Evolutionary conservation across 306 rosid species (phyloP), one percentile per base, ranked within the genome.

Genomic region (Senna siamea): DNA sequence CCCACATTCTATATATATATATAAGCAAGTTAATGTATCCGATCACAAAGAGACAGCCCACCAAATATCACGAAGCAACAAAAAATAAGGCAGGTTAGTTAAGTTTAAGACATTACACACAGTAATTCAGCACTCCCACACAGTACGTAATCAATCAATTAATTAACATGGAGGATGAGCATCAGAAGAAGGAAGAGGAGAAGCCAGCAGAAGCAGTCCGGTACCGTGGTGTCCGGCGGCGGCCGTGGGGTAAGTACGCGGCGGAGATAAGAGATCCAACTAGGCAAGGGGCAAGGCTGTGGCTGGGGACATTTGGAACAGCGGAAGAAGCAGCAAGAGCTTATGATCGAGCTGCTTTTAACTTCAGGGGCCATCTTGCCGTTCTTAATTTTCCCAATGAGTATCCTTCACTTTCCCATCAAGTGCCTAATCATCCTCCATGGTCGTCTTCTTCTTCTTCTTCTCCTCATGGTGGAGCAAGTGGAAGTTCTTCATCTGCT

Each of bases 231-330:
- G 96, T 87, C n/a, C 81, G 96, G 18, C 66, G 47, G 67, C 66
- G 96, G 83, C 96, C 96, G 2, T 90, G 90, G 96, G 96, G 96
- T 48, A 90, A 90, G 75, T 90, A 54, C 38, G 96, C 92, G 0
- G 85, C 92, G 10, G 92, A 90, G 73, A 90, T 90, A 34, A 72
- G 96, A 54, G 96, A 90, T 32, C 87, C 92, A 0, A 38, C 86
- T 7, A 87, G 72, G 72, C 84, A 87, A 17, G 80, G 85, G 0
- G 90, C 90, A 52, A 78, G 90, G 35, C 76, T 47, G 23, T 90
- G 96, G 96, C 83, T 90, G 7, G 96, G 96, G 1, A 90, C 96
- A 48, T 90, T 87, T 65, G 90, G 85, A 14, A 82, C 96, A 0
- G 96, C 96, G 0, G 90, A 85, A 52, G 89, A 90, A 65, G 96